Evolutionary conservation across 768 basidiomycete species (phyloP), one percentile per base, ranked within the genome.

Genomic region (Mycena capillaripes): DNA sequence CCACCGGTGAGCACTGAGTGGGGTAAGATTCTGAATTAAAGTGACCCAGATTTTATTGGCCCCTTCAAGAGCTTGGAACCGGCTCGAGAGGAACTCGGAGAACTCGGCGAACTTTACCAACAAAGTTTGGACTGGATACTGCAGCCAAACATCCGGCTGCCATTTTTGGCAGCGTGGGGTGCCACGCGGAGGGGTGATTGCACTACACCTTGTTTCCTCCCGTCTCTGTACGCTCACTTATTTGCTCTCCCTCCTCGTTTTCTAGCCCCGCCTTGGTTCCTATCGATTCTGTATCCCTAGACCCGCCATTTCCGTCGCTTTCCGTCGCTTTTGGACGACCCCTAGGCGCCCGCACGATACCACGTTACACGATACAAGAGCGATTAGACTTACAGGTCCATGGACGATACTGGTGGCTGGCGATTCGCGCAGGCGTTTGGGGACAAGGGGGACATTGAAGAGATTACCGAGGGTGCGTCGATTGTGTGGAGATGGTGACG

Each of bases 381-480:
- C 42, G 27, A 23, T 1, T 16, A 14, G 38, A 52, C 40, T 29
- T 34, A 52, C 46, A 69, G 48, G 29, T 44, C 6, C 46, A 75
- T 75, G 74, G 74, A 75, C 66, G 89, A 92, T 78, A 93, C 93
- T 81, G 94, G 95, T 78, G 94, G 93, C 78, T 99, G 98, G 98
- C 93, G 97, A 78, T 99, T 99, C 85, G 97, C 98, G 66, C 98
- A 99, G 82, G 99, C 98, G 86, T 99, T 99, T 81, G 98, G 98
- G 71, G 98, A 99, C 89, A 99, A 99, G 90, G 97, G 95, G 76
- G 95, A 97, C 81, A 97, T 99, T 34, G 98, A 98, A 81, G 98
- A 99, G 84, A 99, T 99, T 80, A 99, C 98, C 69, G 98, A 99
- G 88, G 98, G 97, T 97, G 89, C 79, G 64, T 30, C n/a, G 46